A percentile compares a stretch with the other conserved stretches of the same genome.
Evolutionary conservation across 2,329 filamentous ascomycete species (phyloP).

Genomic region (Lecanicillium sp.): DNA sequence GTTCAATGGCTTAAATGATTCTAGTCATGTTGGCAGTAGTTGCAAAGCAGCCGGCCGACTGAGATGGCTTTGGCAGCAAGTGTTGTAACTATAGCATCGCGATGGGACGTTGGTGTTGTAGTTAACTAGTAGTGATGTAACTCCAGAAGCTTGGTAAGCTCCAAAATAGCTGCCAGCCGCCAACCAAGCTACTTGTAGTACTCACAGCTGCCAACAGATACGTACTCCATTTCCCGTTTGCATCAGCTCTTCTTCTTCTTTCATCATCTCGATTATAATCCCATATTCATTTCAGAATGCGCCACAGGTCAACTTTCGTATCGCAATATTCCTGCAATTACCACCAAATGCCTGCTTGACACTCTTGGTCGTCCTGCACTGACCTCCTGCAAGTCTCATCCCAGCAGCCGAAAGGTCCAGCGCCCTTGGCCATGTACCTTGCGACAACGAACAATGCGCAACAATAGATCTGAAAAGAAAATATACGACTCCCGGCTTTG

Average conservation of each 20-base stretch:
- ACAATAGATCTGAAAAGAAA: slow-evolving; percentile 2
- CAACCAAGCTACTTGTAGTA: no score
- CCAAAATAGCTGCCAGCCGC: no score
- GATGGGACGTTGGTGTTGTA: no score
- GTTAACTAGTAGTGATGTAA: no score
- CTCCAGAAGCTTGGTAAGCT: no score
- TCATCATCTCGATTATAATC: no score
- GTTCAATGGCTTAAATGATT: neutral
- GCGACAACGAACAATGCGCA: neutral
- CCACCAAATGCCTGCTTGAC: neutral
- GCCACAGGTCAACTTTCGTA: neutral
- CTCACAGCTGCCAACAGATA: no score
- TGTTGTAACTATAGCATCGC: no score
- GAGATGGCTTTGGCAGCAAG: neutral
- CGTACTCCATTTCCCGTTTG: no score
- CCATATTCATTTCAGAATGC: neutral
- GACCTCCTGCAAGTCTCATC: slow-evolving; percentile 12
- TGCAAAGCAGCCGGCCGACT: neutral
- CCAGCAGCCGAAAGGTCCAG: neutral
- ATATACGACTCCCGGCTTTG: neutral
- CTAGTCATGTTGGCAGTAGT: neutral
- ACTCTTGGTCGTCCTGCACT: neutral
- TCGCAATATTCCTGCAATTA: slow-evolving; percentile 8
- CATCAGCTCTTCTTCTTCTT: no score
- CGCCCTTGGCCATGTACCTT: neutral